phyloP scores from a whole-genome alignment of 208 protist species.

The Leishmania guyanensis region DNA sequence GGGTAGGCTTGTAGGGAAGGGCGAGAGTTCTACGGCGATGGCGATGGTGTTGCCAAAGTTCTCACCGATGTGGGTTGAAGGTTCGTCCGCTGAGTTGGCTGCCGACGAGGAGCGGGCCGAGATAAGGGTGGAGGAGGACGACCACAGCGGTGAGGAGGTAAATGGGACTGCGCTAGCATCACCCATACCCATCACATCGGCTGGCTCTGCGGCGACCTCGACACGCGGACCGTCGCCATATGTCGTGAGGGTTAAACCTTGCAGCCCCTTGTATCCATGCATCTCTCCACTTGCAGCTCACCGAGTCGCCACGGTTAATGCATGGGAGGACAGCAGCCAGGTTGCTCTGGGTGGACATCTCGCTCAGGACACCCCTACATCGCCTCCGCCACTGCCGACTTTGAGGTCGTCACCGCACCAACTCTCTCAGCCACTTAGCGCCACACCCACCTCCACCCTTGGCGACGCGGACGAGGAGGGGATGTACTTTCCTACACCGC shows the following conservation, averaged over 20 bases:
- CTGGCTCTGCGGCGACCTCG: not conserved
- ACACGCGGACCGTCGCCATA: not conserved
- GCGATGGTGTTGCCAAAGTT: not conserved
- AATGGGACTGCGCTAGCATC: not conserved
- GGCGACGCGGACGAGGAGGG: constrained; percentile 16
- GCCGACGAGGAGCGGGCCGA: not conserved
- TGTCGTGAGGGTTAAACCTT: not conserved
- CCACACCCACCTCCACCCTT: constrained; percentile 4
- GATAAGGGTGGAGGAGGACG: not conserved
- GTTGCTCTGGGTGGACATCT: not conserved
- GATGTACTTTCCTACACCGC: constrained; percentile 24
- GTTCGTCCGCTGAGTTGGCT: not conserved
- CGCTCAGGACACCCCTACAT: not conserved
- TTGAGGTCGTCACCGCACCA: not conserved
- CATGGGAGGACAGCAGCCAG: not conserved
- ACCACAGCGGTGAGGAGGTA: not conserved
- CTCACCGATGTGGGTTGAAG: not conserved
- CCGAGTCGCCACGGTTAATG: not conserved
- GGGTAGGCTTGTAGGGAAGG: not conserved
- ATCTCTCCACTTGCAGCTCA: not conserved
- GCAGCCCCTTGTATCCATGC: not conserved
- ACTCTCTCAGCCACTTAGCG: constrained; percentile 6
- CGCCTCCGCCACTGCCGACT: not conserved
- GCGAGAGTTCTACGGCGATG: not conserved
- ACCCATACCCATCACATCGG: not conserved